Conservation (phyloP, 495 filamentous ascomycete genomes). For the Penicillium riverlandense region DNA sequence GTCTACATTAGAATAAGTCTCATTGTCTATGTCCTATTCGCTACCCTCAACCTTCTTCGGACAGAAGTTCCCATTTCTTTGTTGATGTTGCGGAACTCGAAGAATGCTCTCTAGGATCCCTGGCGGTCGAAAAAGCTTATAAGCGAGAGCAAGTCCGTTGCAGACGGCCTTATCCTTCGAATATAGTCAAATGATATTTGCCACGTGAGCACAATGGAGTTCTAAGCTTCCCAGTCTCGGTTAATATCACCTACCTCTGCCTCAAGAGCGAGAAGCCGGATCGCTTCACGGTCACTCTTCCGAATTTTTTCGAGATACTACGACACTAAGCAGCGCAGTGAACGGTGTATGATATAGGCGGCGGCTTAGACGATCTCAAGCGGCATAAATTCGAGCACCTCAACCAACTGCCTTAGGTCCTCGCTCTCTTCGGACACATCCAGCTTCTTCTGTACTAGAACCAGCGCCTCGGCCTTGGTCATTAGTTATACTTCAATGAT, state of each 20-base stretch:
- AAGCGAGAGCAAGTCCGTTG: constrained; percentile 16
- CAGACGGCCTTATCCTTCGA: constrained; percentile 7
- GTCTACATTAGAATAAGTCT: too few species aligned
- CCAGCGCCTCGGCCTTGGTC: constrained; percentile 17
- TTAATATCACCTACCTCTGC: constrained; percentile 2
- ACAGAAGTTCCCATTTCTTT: too few species aligned
- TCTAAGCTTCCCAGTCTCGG: constrained; percentile 13
- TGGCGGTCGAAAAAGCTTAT: constrained; percentile 20
- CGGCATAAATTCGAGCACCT: constrained; percentile 35
- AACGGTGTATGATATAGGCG: constrained; percentile 30
- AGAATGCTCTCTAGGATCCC: constrained; percentile 7
- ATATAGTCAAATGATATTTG: constrained; percentile 29
- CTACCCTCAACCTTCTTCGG: too few species aligned
- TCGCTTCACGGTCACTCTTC: neutral
- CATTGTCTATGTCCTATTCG: too few species aligned
- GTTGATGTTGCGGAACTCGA: neutral
- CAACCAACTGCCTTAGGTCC: constrained; percentile 13
- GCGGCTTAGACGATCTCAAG: constrained; percentile 43
- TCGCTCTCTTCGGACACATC: constrained; percentile 1
- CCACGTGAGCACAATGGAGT: constrained; percentile 23
- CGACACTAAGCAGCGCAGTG: constrained; percentile 14
- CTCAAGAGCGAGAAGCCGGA: constrained; percentile 1
- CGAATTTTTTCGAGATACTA: constrained; percentile 33
- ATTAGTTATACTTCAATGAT: constrained; percentile 34
- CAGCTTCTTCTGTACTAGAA: constrained; percentile 34